A percentile compares a stretch with the other conserved stretches of the same genome.
Evolutionary conservation across 306 rosid species (phyloP).

Genomic region (Trifolium repens): DNA sequence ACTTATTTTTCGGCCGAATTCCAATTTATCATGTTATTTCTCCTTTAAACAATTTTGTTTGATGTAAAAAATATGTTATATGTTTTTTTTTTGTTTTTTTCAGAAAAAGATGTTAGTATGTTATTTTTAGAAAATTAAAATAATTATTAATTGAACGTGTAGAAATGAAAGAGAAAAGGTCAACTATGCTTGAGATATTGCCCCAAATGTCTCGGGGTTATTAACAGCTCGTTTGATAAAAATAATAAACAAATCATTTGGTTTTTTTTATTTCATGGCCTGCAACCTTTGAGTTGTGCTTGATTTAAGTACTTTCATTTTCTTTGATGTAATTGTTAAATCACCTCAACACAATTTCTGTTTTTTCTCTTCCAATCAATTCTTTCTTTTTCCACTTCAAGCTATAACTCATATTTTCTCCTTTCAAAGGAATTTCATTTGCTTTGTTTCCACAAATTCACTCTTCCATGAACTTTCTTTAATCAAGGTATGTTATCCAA

Average conservation of each 20-base stretch:
- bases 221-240: conserved; percentile 25
- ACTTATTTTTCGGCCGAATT: too few species aligned
- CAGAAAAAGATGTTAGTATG: not conserved
- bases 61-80: too few species aligned
- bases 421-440: conserved; percentile 31
- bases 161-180: conserved; percentile 29
- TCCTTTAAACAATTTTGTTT: too few species aligned
- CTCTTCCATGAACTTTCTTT: conserved; percentile 47
- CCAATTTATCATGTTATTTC: too few species aligned
- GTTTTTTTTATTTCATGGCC: conserved; percentile 46
- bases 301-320: conserved; percentile 37
- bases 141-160: not conserved
- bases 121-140: not conserved
- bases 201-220: conserved; percentile 29
- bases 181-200: conserved; percentile 13
- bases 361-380: conserved; percentile 34
- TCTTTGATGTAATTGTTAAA: not conserved
- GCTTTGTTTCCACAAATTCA: conserved; percentile 35
- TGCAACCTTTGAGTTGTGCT: conserved; percentile 43
- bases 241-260: conserved; percentile 29
- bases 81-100: too few species aligned
- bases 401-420: conserved; percentile 17
- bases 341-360: conserved; percentile 12
- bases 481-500: conserved; percentile 57
- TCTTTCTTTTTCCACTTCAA: not conserved